These are phyloP conservation scores for Corchorus olitorius DNA, from an alignment of 345 rosid genomes.

Conservation along the genomic window DNA sequence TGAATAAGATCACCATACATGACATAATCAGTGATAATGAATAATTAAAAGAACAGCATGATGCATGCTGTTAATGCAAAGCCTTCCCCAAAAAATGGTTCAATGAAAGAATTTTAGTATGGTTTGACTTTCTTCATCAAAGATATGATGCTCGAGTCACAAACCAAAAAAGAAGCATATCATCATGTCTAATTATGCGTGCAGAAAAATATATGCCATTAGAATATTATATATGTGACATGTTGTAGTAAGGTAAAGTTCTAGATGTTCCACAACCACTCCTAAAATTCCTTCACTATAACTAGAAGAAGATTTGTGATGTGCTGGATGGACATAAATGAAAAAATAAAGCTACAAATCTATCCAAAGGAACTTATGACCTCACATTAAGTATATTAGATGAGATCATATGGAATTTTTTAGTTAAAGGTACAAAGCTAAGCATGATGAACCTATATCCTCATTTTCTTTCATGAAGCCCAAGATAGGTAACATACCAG, in stretches of 20 bases:
- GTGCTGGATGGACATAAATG: not conserved
- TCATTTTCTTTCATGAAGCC: not conserved
- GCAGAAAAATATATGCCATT: not conserved
- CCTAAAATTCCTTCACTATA: not conserved
- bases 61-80: not conserved
- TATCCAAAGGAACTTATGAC: conserved; percentile 15
- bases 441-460: not conserved
- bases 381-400: conserved; percentile 4
- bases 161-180: not conserved
- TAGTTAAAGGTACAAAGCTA: conserved; percentile 6
- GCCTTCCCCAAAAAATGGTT: not conserved
- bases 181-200: not conserved
- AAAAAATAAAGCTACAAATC: conserved; percentile 6
- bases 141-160: not conserved
- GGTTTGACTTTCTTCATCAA: not conserved
- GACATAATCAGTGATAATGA: not conserved
- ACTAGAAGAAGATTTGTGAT: not conserved
- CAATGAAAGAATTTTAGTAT: not conserved
- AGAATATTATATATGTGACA: not conserved
- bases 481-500: not conserved
- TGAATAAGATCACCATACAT: not conserved
- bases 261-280: not conserved
- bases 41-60: not conserved
- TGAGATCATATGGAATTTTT: not conserved
- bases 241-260: not conserved